Conservation (phyloP, 805 yeast species). For the Wickerhamiella cacticola region DNA sequence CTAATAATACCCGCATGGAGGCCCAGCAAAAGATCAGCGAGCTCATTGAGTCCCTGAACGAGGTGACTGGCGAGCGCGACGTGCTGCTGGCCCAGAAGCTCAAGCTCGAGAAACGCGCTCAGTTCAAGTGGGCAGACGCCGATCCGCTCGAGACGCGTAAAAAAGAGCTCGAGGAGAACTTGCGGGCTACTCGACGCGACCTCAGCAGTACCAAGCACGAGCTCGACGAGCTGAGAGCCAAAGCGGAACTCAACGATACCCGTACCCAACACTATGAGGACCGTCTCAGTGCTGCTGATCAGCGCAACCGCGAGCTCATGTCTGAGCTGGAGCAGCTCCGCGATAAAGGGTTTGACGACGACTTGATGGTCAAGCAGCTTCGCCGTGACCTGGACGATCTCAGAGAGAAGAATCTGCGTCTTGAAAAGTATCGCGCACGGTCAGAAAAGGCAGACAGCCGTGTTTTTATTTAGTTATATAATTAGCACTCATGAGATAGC, state of each 20-base stretch:
- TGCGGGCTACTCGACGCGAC: conserved; percentile 22
- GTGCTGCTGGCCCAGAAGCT: conserved; percentile 41
- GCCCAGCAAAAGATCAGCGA: conserved; percentile 37
- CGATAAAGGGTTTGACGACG: conserved; percentile 24
- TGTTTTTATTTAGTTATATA: background rate
- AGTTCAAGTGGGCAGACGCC: conserved; percentile 33
- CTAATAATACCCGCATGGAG: background rate
- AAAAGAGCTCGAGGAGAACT: conserved; percentile 28
- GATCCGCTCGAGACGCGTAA: conserved; percentile 21
- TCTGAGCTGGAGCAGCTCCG: conserved; percentile 29
- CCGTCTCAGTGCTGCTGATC: conserved; percentile 42
- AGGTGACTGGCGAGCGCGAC: conserved; percentile 52
- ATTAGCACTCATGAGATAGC: no score
- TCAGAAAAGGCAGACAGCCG: background rate
- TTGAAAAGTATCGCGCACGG: background rate
- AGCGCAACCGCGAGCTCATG: conserved; percentile 34
- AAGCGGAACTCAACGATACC: conserved; percentile 25
- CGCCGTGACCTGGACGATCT: conserved; percentile 6
- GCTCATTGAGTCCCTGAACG: conserved; percentile 47
- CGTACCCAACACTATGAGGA: conserved; percentile 31
- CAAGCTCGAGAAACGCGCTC: conserved; percentile 35
- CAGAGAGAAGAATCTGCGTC: conserved; percentile 9
- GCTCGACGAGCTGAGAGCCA: conserved; percentile 21
- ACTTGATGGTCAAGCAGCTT: conserved; percentile 8
- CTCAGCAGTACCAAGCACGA: conserved; percentile 20